Percentiles rank a stretch among this genome's conserved stretches.
These are phyloP conservation scores for Fusarium transvaalense DNA, from an alignment of 2,329 filamentous ascomycete genomes.

Conservation along the genomic window DNA sequence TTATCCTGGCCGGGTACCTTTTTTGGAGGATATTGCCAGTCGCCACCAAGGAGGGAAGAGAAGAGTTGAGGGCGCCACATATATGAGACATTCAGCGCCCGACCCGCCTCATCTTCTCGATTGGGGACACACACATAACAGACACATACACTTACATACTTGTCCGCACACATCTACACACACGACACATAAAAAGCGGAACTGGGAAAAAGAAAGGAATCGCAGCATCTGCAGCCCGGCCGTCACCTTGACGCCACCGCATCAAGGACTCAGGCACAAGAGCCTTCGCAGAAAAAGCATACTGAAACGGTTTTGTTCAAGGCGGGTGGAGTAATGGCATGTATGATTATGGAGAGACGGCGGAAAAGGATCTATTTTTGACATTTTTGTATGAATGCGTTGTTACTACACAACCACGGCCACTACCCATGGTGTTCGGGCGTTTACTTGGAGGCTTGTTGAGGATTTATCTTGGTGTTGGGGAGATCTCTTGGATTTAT, in stretches of 20 bases:
- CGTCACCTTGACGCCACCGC: slow-evolving; percentile 19
- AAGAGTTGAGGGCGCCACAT: slow-evolving; percentile 30
- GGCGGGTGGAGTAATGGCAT: slow-evolving; percentile 34
- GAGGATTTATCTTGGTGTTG: slow-evolving; percentile 10
- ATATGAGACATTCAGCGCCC: slow-evolving; percentile 43
- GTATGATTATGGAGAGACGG: slow-evolving; percentile 33
- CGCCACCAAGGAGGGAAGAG: slow-evolving; percentile 23
- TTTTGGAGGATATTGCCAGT: slow-evolving; percentile 29
- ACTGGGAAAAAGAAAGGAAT: slow-evolving; percentile 30
- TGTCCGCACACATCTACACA: slow-evolving; percentile 39
- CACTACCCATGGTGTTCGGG: slow-evolving; percentile 14
- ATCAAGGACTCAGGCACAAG: slow-evolving; percentile 21
- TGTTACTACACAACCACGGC: slow-evolving; percentile 33
- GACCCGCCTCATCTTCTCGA: slow-evolving; percentile 22
- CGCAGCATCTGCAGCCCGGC: slow-evolving; percentile 18
- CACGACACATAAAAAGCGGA: slow-evolving; percentile 31
- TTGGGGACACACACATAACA: slow-evolving; percentile 27
- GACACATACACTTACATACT: slow-evolving; percentile 32
- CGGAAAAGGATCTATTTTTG: slow-evolving; percentile 17
- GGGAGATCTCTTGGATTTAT: slow-evolving; percentile 3
- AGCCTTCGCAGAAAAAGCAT: slow-evolving; percentile 15
- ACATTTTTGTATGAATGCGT: slow-evolving; percentile 31
- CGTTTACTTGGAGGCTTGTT: slow-evolving; percentile 17
- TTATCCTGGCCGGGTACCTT: slow-evolving; percentile 42
- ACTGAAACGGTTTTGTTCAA: slow-evolving; percentile 9